These are phyloP conservation scores for Metschnikowia picachoensis DNA, from an alignment of 805 yeast species.

Conservation along the genomic window DNA sequence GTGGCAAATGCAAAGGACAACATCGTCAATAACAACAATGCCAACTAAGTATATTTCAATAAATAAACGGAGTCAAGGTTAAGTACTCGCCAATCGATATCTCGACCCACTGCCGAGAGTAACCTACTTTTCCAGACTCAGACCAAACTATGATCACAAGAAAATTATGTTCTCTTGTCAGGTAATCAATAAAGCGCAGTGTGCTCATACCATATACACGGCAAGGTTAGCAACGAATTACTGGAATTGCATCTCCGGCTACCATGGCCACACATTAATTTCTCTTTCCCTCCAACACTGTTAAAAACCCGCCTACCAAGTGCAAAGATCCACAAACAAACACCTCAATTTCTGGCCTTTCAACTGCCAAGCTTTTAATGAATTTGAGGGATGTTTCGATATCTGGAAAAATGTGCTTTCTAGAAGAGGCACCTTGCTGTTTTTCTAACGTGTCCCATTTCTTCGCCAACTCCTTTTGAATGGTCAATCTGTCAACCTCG, in stretches of 20 bases:
- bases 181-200: too few relatives aligned
- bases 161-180: too few relatives aligned
- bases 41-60: slow-evolving; percentile 14
- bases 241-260: too few relatives aligned
- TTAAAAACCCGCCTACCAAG: slow-evolving; percentile 88
- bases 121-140: too few relatives aligned
- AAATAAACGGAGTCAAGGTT: background rate
- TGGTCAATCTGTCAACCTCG: slow-evolving; percentile 71
- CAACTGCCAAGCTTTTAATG: slow-evolving; percentile 43
- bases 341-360: slow-evolving; percentile 49
- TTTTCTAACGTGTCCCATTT: slow-evolving; percentile 59
- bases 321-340: slow-evolving; percentile 94
- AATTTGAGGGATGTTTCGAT: slow-evolving; percentile 70
- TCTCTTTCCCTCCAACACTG: slow-evolving; percentile 61
- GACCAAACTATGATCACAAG: too few relatives aligned
- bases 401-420: slow-evolving; percentile 57
- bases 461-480: slow-evolving; percentile 71
- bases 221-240: too few relatives aligned
- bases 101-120: too few relatives aligned
- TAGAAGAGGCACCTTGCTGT: slow-evolving; percentile 24
- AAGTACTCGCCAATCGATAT: too few relatives aligned
- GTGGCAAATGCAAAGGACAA: slow-evolving; percentile 42
- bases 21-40: slow-evolving; percentile 28
- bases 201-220: too few relatives aligned
- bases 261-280: slow-evolving; percentile 15